Evolutionary conservation across 768 basidiomycete species (phyloP).

Genomic region (Mycena belliarum): DNA sequence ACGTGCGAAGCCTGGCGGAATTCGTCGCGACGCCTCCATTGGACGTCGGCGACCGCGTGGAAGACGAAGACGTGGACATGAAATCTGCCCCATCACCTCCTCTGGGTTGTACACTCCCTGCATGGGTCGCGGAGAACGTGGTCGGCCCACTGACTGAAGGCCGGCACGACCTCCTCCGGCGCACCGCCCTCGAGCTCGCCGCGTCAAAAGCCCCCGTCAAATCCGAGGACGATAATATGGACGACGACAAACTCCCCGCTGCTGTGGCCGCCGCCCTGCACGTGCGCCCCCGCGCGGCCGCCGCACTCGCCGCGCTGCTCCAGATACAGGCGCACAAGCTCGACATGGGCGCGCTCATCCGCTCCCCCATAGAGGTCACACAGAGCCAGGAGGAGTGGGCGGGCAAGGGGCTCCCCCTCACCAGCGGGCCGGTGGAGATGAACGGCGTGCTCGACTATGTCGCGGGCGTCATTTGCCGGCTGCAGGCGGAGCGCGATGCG

Average conservation of each 20-base stretch:
- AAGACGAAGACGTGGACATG: conserved; percentile 1
- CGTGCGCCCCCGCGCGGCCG: conserved; percentile 42
- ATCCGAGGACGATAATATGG: conserved; percentile 2
- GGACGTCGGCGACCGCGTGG: conserved; percentile 10
- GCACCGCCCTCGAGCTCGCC: conserved; percentile 37
- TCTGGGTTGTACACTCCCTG: conserved; percentile 40
- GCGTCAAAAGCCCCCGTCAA: conserved; percentile 5
- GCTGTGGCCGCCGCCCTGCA: conserved; percentile 44
- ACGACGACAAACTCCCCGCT: conserved; percentile 15
- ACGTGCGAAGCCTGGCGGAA: conserved; percentile 75
- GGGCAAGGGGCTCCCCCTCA: conserved; percentile 32
- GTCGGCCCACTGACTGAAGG: conserved; percentile 50
- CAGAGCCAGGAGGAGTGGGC: conserved; percentile 55
- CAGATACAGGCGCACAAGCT: conserved; percentile 49
- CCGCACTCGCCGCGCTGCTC: conserved; percentile 40
- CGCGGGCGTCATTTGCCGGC: conserved; percentile 45
- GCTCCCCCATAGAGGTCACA: conserved; percentile 46
- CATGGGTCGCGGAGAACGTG: conserved; percentile 46
- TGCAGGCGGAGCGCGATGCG: conserved; percentile 6
- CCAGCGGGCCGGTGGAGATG: conserved; percentile 43
- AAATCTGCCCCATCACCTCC: conserved; percentile 17
- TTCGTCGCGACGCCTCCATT: conserved; percentile 47
- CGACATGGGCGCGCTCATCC: conserved; percentile 54
- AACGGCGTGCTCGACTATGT: conserved; percentile 60
- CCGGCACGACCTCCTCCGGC: conserved; percentile 45